A percentile compares a stretch with the other conserved stretches of the same genome.
phyloP scores from a whole-genome alignment of 192 early-diverging fungal genomes.

The Linnemannia elongata region DNA sequence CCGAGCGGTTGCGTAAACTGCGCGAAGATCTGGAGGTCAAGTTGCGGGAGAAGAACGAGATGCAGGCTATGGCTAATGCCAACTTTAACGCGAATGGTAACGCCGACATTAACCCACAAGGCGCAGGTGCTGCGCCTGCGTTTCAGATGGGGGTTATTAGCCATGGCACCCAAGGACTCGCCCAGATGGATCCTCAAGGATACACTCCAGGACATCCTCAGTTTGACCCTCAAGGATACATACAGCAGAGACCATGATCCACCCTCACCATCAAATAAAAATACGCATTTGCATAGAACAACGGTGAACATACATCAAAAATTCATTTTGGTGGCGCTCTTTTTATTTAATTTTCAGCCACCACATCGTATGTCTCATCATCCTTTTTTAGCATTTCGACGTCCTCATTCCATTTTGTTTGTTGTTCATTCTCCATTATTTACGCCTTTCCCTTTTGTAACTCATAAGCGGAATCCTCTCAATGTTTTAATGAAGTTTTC shows the following conservation, averaged over 20 bases:
- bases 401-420: not conserved
- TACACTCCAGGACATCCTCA: not conserved
- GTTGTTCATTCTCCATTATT: not conserved
- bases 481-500: constrained; percentile 14
- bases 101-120: not conserved
- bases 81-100: not conserved
- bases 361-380: not conserved
- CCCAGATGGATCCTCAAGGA: not conserved
- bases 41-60: not conserved
- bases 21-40: not conserved
- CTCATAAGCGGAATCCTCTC: not conserved
- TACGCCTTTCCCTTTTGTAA: not conserved
- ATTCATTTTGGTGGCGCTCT: not conserved
- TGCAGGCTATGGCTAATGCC: not conserved
- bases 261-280: not conserved
- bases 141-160: constrained; percentile 8
- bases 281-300: not conserved
- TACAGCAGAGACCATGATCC: not conserved
- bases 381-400: not conserved
- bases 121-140: not conserved
- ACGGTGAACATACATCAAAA: not conserved
- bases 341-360: not conserved
- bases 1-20: constrained; percentile 13
- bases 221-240: not conserved
- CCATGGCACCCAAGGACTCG: constrained; percentile 20